These are phyloP conservation scores for Epichloe bromicola DNA, from an alignment of 2,329 filamentous ascomycete genomes.

Conservation along the genomic window DNA sequence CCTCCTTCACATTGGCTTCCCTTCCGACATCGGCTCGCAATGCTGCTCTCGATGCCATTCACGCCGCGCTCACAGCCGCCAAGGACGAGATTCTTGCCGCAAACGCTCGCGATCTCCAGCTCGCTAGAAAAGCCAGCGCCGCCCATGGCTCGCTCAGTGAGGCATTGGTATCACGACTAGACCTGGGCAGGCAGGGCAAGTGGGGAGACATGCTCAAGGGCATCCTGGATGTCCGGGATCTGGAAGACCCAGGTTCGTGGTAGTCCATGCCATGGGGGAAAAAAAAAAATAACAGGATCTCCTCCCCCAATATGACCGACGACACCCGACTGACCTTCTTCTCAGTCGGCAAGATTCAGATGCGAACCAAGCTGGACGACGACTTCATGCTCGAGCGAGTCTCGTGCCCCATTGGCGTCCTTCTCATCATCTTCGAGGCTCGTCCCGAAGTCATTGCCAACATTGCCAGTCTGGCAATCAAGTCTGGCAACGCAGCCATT, in stretches of 20 bases:
- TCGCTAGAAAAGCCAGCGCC: conserved; percentile 55
- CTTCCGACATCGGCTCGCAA: conserved; percentile 68
- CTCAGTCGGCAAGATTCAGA: conserved; percentile 67
- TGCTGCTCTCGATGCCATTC: conserved; percentile 69
- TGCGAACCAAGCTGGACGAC: conserved; percentile 78
- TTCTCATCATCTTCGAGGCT: conserved; percentile 96
- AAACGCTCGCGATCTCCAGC: conserved; percentile 70
- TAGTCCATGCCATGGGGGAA: background rate
- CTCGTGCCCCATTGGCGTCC: conserved; percentile 89
- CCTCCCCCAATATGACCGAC: too few species aligned
- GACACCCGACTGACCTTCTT: background rate
- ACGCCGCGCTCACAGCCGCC: conserved; percentile 57
- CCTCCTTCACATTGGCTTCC: conserved; percentile 72
- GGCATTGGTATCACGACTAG: conserved; percentile 77
- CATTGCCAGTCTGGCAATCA: conserved; percentile 88
- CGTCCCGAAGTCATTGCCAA: conserved; percentile 97
- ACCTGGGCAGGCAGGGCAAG: conserved; percentile 76
- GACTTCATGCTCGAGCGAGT: conserved; percentile 75
- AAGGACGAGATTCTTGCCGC: conserved; percentile 71
- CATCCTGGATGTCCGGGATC: conserved; percentile 71
- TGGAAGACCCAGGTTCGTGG: conserved; percentile 73
- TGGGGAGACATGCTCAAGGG: conserved; percentile 97
- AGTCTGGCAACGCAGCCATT: conserved; percentile 94
- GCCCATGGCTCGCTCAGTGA: conserved; percentile 63
- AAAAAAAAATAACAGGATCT: background rate